Conservation (phyloP, 176 grass and related monocot species). For the Carex pumila region DNA sequence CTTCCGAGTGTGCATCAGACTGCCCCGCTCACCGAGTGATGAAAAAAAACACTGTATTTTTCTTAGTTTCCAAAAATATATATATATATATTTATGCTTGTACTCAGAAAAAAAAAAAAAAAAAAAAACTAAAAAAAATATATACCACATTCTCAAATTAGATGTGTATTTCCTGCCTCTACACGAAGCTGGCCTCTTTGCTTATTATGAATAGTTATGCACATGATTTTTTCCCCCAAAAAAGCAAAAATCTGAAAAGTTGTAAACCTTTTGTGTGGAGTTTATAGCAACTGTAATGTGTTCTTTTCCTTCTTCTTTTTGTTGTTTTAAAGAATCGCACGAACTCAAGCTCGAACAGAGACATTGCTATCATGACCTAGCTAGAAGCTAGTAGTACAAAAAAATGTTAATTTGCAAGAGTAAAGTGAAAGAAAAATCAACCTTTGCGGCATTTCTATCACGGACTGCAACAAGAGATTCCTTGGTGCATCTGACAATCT, state of each 20-base stretch:
- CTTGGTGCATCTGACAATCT: conserved; percentile 62
- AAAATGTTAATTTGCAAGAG: not conserved
- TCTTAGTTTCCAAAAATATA: no score
- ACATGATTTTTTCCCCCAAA: not conserved
- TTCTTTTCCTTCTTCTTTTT: no score
- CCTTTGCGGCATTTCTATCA: conserved; percentile 74
- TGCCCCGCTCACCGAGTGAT: no score
- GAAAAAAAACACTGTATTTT: no score
- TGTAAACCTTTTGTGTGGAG: not conserved
- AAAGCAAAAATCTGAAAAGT: not conserved
- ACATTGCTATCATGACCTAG: not conserved
- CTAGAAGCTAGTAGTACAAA: not conserved
- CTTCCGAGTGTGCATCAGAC: no score
- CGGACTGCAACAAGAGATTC: conserved; percentile 74
- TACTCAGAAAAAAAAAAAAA: no score
- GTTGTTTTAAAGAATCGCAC: no score
- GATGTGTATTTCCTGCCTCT: no score
- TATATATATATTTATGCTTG: no score
- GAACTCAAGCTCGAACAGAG: not conserved
- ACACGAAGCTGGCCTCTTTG: no score
- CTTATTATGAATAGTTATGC: not conserved
- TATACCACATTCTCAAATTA: no score
- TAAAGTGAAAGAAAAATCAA: not conserved
- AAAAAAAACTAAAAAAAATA: no score
- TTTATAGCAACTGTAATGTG: not conserved